Evolutionary conservation across 176 grass and related monocot genomes (phyloP).

Genomic region (Aegilops tauschii): DNA sequence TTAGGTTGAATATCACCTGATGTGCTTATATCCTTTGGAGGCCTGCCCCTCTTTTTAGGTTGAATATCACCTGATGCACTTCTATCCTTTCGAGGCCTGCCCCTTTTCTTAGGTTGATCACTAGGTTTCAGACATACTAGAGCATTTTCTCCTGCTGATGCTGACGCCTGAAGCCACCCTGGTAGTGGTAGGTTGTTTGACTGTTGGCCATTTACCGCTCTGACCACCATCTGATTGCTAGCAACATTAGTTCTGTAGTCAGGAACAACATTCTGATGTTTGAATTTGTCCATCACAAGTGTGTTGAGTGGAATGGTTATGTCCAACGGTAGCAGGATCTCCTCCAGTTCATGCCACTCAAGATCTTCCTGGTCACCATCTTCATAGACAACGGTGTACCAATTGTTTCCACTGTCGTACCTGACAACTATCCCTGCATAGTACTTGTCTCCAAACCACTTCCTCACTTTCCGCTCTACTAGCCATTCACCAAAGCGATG

Average conservation of each 20-base stretch:
- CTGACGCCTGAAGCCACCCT: background rate
- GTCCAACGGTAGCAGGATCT: conserved; percentile 66
- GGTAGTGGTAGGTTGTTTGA: background rate
- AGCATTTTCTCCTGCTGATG: conserved; percentile 1
- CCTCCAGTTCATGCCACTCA: conserved; percentile 86
- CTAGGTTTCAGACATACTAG: conserved; percentile 20
- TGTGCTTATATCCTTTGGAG: conserved; percentile 26
- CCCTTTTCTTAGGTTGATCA: conserved; percentile 46
- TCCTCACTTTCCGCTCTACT: conserved; percentile 71
- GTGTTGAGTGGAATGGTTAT: conserved; percentile 77
- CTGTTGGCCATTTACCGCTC: conserved; percentile 14
- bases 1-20: conserved; percentile 22
- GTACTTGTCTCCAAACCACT: conserved; percentile 64
- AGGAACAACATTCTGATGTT: conserved; percentile 23
- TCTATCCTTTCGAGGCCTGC: conserved; percentile 45
- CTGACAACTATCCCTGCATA: conserved; percentile 58
- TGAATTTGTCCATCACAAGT: conserved; percentile 58
- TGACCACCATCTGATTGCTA: conserved; percentile 21
- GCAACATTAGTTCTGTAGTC: conserved; percentile 18
- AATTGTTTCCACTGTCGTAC: conserved; percentile 76
- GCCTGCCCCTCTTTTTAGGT: conserved; percentile 40
- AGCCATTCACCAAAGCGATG: conserved; percentile 77
- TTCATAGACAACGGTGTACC: conserved; percentile 81
- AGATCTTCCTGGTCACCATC: conserved; percentile 96
- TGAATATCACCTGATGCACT: background rate